Conservation (phyloP, 2,329 filamentous ascomycete genomes). For the Pseudogymnoascus sp. region DNA sequence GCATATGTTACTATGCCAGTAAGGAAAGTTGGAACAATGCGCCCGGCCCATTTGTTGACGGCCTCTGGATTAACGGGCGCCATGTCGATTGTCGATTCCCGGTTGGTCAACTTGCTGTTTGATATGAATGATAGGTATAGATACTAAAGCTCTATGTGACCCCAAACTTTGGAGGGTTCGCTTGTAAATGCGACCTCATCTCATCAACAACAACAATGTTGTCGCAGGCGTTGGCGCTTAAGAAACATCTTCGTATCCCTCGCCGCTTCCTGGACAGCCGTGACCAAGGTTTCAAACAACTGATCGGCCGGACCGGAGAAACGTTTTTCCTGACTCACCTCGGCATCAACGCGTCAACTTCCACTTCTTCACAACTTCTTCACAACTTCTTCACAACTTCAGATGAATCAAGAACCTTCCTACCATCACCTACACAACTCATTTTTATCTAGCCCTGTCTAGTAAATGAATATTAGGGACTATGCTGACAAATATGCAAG, state of each 20-base stretch:
- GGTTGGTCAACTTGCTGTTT: neutral
- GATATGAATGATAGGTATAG: constrained; percentile 3
- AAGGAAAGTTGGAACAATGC: constrained; percentile 61
- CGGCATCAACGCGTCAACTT: neutral
- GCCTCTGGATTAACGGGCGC: constrained; percentile 1
- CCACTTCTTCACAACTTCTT: neutral
- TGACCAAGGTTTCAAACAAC: neutral
- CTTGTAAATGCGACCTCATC: constrained; percentile 3
- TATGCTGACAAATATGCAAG: neutral
- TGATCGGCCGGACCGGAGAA: neutral
- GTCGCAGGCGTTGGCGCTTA: neutral
- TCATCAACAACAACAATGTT: neutral
- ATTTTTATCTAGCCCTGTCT: neutral
- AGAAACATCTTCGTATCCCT: neutral
- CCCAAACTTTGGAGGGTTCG: constrained; percentile 4
- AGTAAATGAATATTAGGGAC: neutral
- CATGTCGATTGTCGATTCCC: neutral
- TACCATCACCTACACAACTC: neutral
- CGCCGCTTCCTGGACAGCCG: neutral
- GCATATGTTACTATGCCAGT: constrained; percentile 58
- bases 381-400: neutral
- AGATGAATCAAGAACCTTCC: neutral
- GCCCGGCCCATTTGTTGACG: constrained; percentile 24
- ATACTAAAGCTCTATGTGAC: constrained; percentile 1
- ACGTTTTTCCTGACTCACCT: neutral